Evolutionary conservation across 306 rosid genomes (phyloP).

Genomic region (Crotalaria pallida): DNA sequence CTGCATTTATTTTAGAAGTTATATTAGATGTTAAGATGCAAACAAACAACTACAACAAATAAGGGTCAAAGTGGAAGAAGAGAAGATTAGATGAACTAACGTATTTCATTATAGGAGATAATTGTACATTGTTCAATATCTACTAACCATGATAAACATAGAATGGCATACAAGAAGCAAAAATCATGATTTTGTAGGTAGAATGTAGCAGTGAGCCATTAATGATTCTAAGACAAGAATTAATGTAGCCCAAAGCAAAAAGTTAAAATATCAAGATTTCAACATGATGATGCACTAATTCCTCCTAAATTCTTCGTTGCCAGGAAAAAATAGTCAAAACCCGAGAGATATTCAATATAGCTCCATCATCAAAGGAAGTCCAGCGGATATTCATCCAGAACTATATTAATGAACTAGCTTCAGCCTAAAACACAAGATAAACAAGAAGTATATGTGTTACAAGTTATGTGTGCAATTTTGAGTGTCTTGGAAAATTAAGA

Average conservation of each 20-base stretch:
- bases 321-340: background rate
- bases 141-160: background rate
- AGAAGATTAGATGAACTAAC: background rate
- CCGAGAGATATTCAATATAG: background rate
- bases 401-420: background rate
- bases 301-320: conserved; percentile 4
- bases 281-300: background rate
- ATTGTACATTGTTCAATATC: conserved; percentile 6
- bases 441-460: conserved; percentile 12
- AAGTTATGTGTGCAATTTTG: conserved; percentile 4
- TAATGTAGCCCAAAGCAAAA: background rate
- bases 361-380: conserved; percentile 2
- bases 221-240: background rate
- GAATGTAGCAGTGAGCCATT: background rate
- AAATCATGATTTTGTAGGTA: conserved; percentile 2
- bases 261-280: conserved; percentile 1
- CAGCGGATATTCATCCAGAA: conserved; percentile 6
- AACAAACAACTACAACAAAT: background rate
- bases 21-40: conserved; percentile 15
- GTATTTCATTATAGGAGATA: background rate
- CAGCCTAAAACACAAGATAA: conserved; percentile 4
- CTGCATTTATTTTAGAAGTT: conserved; percentile 34
- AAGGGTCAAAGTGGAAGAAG: background rate
- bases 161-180: conserved; percentile 1
- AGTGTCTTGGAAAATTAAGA: conserved; percentile 12